Evolutionary conservation across 176 grass and related monocot species (phyloP).

Genomic region (Themeda triandra): DNA sequence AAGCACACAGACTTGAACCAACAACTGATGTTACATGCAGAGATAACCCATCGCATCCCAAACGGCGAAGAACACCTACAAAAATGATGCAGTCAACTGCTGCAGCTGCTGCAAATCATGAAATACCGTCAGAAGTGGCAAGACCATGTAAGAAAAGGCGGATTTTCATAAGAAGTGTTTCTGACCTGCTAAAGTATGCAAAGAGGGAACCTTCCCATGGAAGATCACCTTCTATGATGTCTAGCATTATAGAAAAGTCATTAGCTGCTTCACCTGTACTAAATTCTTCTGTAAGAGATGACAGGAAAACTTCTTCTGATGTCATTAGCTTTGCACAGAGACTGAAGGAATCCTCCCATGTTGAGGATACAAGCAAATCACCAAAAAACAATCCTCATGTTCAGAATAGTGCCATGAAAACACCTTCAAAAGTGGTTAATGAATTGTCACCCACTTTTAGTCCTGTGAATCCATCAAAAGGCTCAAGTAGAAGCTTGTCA

Average conservation of each 20-base stretch:
- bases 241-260: constrained; percentile 42
- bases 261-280: constrained; percentile 31
- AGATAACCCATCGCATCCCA: constrained; percentile 15
- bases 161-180: constrained; percentile 57
- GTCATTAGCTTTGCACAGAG: constrained; percentile 10
- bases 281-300: constrained; percentile 34
- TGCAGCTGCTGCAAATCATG: constrained; percentile 18
- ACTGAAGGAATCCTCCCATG: constrained; percentile 8
- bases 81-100: constrained; percentile 26
- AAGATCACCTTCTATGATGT: constrained; percentile 36
- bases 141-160: constrained; percentile 46
- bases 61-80: constrained; percentile 49
- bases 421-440: constrained; percentile 42
- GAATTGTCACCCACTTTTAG: constrained; percentile 67
- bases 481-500: constrained; percentile 39
- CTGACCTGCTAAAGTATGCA: constrained; percentile 51
- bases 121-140: constrained; percentile 34
- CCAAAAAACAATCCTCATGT: constrained; percentile 20
- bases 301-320: constrained; percentile 41
- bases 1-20: constrained; percentile 18
- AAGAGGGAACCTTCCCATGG: constrained; percentile 40
- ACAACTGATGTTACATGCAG: constrained; percentile 13
- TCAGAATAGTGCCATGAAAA: constrained; percentile 20
- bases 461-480: constrained; percentile 56
- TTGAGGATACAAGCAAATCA: constrained; percentile 33